Evolutionary conservation across 257 asterid species (phyloP).

Genomic region (Lavandula angustifolia): DNA sequence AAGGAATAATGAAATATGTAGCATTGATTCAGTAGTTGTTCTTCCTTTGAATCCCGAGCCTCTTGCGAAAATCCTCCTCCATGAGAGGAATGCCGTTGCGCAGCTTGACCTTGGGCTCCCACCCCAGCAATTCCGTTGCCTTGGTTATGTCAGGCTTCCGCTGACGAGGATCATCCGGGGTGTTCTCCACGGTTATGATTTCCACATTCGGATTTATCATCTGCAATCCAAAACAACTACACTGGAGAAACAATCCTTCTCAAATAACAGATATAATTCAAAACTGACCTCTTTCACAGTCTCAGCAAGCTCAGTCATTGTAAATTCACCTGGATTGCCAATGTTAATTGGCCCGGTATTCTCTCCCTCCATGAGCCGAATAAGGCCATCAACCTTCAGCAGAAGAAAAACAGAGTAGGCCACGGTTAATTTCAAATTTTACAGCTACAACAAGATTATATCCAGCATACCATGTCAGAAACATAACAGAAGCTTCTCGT

Average conservation of each 20-base stretch:
- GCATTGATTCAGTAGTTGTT: slow-evolving; percentile 19
- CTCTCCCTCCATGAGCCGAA: slow-evolving; percentile 59
- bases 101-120: slow-evolving; percentile 91
- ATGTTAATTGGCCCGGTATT: slow-evolving; percentile 51
- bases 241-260: no score
- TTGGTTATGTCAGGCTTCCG: slow-evolving; percentile 87
- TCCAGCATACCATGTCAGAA: slow-evolving; percentile 49
- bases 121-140: slow-evolving; percentile 80
- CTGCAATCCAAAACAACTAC: slow-evolving; percentile 36
- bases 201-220: slow-evolving; percentile 80
- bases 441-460: slow-evolving; percentile 1
- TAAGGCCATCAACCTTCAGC: slow-evolving; percentile 60
- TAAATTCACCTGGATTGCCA: slow-evolving; percentile 57
- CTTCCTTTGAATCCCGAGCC: slow-evolving; percentile 65
- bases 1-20: no score
- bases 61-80: slow-evolving; percentile 88
- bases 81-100: slow-evolving; percentile 87
- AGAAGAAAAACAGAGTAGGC: background rate
- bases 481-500: slow-evolving; percentile 71
- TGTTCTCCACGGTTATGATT: slow-evolving; percentile 77
- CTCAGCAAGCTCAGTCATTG: slow-evolving; percentile 55
- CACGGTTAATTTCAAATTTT: no score
- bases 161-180: slow-evolving; percentile 98
- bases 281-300: slow-evolving; percentile 48
- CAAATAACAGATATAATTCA: no score